Evolutionary conservation across 768 basidiomycete species (phyloP), one percentile per base, ranked within the genome.

Genomic region (Hemileccinum impolitum): DNA sequence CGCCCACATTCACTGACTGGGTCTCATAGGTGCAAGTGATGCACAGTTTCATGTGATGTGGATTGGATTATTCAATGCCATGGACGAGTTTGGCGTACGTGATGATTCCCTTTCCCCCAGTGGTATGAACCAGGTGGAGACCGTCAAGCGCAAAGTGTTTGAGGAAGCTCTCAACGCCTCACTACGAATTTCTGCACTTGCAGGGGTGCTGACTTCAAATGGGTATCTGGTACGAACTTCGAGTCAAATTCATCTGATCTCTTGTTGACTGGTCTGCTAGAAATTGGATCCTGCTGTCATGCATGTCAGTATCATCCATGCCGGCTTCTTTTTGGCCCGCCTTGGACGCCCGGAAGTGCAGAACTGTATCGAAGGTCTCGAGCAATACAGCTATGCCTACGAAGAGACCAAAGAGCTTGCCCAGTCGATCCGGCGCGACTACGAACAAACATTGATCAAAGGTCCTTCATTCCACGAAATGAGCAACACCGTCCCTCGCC

Each of bases 31-130:
- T 56, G 86, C 87, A 17, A 90, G 87, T 61, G 89, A 94, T 62
- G 88, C 90, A 25, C 90, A 87, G 25, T 94, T 89, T 64, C 93
- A 96, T 69, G 81, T 87, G 58, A 86, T 94, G 81, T 95, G 90
- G 91, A 83, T 94, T 51, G 80, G 84, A 36, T 68, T 93, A 4
- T 87, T 88, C 66, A 82, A 77, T 53, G 91, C 92, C 1, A 68
- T 95, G 54, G 85, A 90, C 50, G 91, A 94, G 49, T 92, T 80
- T 61, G 91, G 91, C 11, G 75, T 95, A 49, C 81, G 81, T 52
- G 91, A 94, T 58, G 67, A 69, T 26, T 53, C 63, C 37, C 42
- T 64, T 9, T 57, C 64, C 2, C 64, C 66, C 3, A 66, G 67
- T 19, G 57, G 50, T 34, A 67, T 81, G 51, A 86, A 85, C 62